Base-by-base conservation (phyloP, 179 eudicot species). In the Camellia oleifera region DNA sequence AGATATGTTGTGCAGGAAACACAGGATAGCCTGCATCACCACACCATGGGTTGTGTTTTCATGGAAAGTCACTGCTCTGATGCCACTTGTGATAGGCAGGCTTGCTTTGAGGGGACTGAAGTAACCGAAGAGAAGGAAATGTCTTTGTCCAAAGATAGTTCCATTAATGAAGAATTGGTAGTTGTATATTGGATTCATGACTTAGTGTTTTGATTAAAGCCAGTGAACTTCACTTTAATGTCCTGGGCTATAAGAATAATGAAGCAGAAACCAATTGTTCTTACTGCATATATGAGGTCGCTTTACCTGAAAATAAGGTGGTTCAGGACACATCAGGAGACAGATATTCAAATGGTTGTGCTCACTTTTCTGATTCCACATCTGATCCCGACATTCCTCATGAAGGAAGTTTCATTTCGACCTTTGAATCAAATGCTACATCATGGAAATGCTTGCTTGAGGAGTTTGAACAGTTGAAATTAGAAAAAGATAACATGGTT, bases 251-350 rank as follows among this genome's bases (percentile, higher is more conserved):
- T 82, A 91, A 92, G 83, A 82, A 80, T 57, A 85, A 83, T 52
- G 97, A 85, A 79, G 70, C 72, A 32, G 99, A 91, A 84, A 83
- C 85, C 32, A 87, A 56, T 78, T 86, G 89, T 86, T 90, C 97
- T 73, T 98, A 94, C 81, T 95, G 95, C 83, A 93, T 95, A 18
- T 98, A 95, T 91, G 93, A 95, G 82, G 84, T 93, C 82, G 98
- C 94, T 13, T 83, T 95, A 79, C 95, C 98, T 68, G 97, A 92
- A 83, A 93, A 91, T 83, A 90, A 89, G 77, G 74, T 78, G 77
- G 82, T 87, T 61, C 87, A 78, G 58, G 81, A 81, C 14, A 74
- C 78, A 64, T 62, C 74, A 52, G 91, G 81, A 40, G 94, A 87
- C 58, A 85, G 77, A 73, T 90, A 82, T 84, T 64, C 86, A 81